Base-by-base conservation (phyloP, 2,329 filamentous ascomycete genomes). In the Diaporthe vaccinii region DNA sequence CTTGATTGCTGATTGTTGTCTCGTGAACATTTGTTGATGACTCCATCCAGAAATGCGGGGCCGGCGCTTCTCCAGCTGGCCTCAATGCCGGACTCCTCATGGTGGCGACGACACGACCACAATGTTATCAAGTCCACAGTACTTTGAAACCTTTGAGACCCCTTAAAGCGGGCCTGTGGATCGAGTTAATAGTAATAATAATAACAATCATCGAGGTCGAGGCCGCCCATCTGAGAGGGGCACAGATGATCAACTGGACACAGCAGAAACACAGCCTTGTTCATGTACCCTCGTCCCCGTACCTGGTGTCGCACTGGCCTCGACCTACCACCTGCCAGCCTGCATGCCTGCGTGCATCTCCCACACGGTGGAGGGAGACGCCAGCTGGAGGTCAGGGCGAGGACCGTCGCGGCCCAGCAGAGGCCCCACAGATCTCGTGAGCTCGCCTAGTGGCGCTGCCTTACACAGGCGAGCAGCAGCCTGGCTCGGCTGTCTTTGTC, bases 21-120 rank as follows among this genome's bases (percentile, higher is more conserved):
- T 34, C n/a, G 62, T 68, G 65, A 68, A 68, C 65, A 39, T 68
- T 53, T 34, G 28, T 51, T 51, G 44, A 31, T n/a, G 28, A 28
- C 28, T 36, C 44, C 44, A 51, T 36, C 9, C 28, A 68, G 17
- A 39, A 49, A 36, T 68, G 65, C 65, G 65, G 65, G 65, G 65
- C 65, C 65, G 62, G 46, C 62, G 46, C 62, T 68, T 53, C 62
- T 68, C 62, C 6, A 36, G 62, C 22, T 68, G 62, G 62, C 62
- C 62, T 46, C 62, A 68, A 68, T 68, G 62, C 62, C 62, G 62
- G 46, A 49, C 62, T 25, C 46, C 31, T 49, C 46, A 53, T 41
- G n/a, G 65, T 68, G 65, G 65, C 65, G 65, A 68, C 44, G 12
- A 39, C 62, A 68, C 44, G 46, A 39, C 62, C 20, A 20, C 44